These are phyloP conservation scores for Trypanosoma platydactyli DNA, from an alignment of 208 protist species.

Conservation along the genomic window DNA sequence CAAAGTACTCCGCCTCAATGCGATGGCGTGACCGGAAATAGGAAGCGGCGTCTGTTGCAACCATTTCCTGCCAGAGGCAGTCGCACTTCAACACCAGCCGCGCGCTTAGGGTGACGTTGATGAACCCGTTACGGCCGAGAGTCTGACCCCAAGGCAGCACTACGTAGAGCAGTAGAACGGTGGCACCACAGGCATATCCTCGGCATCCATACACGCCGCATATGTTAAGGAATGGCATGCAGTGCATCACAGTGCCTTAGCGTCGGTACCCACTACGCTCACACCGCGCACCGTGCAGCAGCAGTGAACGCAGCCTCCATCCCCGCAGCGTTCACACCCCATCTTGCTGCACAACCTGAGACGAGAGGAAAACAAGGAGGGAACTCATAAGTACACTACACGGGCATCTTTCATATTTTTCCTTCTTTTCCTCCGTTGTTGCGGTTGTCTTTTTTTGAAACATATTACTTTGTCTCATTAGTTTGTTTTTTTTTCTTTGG, in stretches of 20 bases:
- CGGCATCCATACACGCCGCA: constrained; percentile 34
- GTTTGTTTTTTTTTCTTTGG: no score
- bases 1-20: constrained; percentile 67
- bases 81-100: constrained; percentile 38
- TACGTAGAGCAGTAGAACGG: constrained; percentile 13
- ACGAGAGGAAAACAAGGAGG: constrained; percentile 19
- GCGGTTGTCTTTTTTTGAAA: no score
- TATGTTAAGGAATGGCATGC: constrained; percentile 49
- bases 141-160: constrained; percentile 48
- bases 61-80: constrained; percentile 34
- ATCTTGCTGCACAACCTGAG: constrained; percentile 12
- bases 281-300: constrained; percentile 55
- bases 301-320: constrained; percentile 38
- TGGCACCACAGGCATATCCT: not conserved
- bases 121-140: constrained; percentile 48
- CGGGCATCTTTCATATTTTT: no score
- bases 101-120: constrained; percentile 36
- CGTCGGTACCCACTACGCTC: not conserved
- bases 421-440: no score
- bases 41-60: constrained; percentile 15
- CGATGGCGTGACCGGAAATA: constrained; percentile 62
- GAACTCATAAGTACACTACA: no score
- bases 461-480: no score
- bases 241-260: constrained; percentile 31
- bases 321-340: constrained; percentile 11